phyloP scores from a whole-genome alignment of 805 yeast genomes.

The Alloascoidea africana region DNA sequence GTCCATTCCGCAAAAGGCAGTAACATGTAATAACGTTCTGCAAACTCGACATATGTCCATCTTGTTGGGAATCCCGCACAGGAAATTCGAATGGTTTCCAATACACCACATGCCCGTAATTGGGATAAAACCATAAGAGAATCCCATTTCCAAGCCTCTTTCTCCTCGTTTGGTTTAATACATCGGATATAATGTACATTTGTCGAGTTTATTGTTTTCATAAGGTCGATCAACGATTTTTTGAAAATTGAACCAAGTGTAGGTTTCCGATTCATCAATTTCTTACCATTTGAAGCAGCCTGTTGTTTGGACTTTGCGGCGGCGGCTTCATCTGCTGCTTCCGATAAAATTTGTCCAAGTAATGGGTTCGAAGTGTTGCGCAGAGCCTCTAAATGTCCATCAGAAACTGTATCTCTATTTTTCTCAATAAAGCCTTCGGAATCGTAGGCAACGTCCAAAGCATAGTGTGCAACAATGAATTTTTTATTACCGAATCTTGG shows the following conservation, averaged over 20 bases:
- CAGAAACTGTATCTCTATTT: slow-evolving; percentile 77
- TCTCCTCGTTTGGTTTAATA: slow-evolving; percentile 71
- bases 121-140: slow-evolving; percentile 73
- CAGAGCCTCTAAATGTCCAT: slow-evolving; percentile 68
- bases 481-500: slow-evolving; percentile 75
- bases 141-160: slow-evolving; percentile 77
- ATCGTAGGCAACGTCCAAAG: slow-evolving; percentile 65
- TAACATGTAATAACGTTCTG: slow-evolving; percentile 56
- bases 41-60: slow-evolving; percentile 72
- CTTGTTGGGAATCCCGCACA: slow-evolving; percentile 83
- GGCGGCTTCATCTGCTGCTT: slow-evolving; percentile 24
- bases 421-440: slow-evolving; percentile 74
- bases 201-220: slow-evolving; percentile 67
- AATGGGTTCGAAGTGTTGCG: slow-evolving; percentile 48
- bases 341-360: slow-evolving; percentile 35
- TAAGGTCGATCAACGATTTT: slow-evolving; percentile 60
- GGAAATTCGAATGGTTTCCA: slow-evolving; percentile 71
- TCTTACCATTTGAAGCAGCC: too few relatives aligned
- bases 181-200: slow-evolving; percentile 78
- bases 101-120: slow-evolving; percentile 78
- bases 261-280: slow-evolving; percentile 44
- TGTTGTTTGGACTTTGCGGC: slow-evolving; percentile 19
- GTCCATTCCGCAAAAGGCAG: slow-evolving; percentile 45
- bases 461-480: slow-evolving; percentile 67
- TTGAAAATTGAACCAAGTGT: slow-evolving; percentile 74